A percentile compares a stretch with the other conserved stretches of the same genome.
phyloP scores from a whole-genome alignment of 2,329 filamentous ascomycete genomes.

The Alternaria sp. region DNA sequence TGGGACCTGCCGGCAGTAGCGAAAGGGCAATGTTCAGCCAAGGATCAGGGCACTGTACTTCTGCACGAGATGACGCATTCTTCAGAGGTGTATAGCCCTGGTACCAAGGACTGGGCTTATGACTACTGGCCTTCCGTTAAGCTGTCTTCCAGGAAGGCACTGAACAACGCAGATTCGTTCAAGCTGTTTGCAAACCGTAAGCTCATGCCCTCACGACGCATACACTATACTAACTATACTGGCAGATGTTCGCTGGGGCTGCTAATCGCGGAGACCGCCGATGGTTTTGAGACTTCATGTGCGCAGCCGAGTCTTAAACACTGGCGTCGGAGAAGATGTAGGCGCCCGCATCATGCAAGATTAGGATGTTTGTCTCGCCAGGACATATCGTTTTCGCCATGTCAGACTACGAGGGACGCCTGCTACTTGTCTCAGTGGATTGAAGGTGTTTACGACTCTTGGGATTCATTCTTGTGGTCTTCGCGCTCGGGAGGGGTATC shows the following conservation, averaged over 20 bases:
- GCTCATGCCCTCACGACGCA: neutral
- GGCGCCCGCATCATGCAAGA: neutral
- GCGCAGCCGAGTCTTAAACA: neutral
- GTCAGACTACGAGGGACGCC: neutral
- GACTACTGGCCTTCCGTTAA: slow-evolving; percentile 59
- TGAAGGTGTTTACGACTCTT: neutral
- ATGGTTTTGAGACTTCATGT: neutral
- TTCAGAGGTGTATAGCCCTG: slow-evolving; percentile 58
- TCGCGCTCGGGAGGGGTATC: too few relatives aligned
- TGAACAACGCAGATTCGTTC: slow-evolving; percentile 70
- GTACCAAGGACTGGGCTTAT: slow-evolving; percentile 64
- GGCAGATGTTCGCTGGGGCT: neutral
- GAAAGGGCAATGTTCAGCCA: slow-evolving; percentile 60
- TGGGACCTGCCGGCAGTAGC: neutral
- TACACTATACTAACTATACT: neutral
- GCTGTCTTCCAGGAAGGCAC: slow-evolving; percentile 58
- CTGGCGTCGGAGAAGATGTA: neutral
- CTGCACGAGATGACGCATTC: slow-evolving; percentile 72
- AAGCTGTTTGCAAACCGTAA: slow-evolving; percentile 60
- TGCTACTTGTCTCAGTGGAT: neutral
- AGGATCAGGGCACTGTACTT: slow-evolving; percentile 70
- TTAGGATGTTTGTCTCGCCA: neutral
- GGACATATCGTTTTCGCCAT: neutral
- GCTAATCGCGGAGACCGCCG: neutral
- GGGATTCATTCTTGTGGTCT: too few relatives aligned